Base-by-base conservation (phyloP, 2,329 filamentous ascomycete species). In the Neofusicoccum sp. region DNA sequence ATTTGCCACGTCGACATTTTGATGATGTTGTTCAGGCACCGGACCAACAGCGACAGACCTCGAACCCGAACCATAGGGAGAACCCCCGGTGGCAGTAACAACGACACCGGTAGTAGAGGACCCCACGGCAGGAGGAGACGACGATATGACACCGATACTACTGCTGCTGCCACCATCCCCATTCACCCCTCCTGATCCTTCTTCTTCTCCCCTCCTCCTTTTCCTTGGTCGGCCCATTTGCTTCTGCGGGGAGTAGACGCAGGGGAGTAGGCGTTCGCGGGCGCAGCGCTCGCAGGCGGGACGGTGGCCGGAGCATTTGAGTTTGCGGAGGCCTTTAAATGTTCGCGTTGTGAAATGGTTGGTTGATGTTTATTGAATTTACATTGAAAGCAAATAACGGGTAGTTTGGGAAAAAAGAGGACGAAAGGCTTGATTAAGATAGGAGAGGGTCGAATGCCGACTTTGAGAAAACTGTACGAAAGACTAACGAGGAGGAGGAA, bases 141-240 rank as follows among this genome's bases (percentile, higher is more conserved):
- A 22, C 22, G 22, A 22, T 22, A 22, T 22, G 22, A 22, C 22
- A 22, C 22, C 22, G 22, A 22, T 16, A 29, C 22, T 31, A 48
- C 45, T 44, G 7, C 41, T 12, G 11, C 41, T 44, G 44, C n/a
- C 43, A 29, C 43, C 36, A 12, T 16, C 6, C n/a, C 29, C 11
- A 29, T 14, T 22, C 22, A 31, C 34, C 9, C 16, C 45, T 7
- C 16, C 44, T 14, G 37, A 22, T 3, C 22, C 22, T 22, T 22
- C 47, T 9, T 34, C 43, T 2, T 36, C 61, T 12, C 43, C 50
- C 33, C 61, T 56, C 64, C 6, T 68, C 58, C 80, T 74, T 69
- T 83, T 84, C 64, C 78, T 77, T n/a, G 81, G 81, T 47, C 81
- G 69, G 8, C 81, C 81, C 81, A 83, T 84, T 39, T 73, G 76